phyloP scores from a whole-genome alignment of 1,139 yeast genomes.

The Schwanniomyces etchellsii region DNA sequence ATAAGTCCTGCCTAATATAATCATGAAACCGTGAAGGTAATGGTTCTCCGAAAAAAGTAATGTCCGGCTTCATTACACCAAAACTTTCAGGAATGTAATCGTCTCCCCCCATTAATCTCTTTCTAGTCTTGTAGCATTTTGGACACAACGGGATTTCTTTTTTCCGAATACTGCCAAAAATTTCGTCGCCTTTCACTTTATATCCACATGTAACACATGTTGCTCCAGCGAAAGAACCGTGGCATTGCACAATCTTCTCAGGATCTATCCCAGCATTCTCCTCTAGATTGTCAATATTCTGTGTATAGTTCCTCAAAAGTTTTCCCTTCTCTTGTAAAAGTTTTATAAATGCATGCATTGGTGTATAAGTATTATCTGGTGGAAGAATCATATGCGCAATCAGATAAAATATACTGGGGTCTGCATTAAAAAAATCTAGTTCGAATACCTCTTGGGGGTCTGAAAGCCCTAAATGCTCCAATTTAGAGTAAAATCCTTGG shows the following conservation, averaged over 20 bases:
- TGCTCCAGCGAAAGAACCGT: constrained; percentile 89
- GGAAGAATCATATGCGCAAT: constrained; percentile 86
- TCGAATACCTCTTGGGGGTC: constrained; percentile 95
- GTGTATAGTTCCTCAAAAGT: constrained; percentile 80
- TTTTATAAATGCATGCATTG: constrained; percentile 78
- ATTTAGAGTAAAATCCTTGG: constrained; percentile 72
- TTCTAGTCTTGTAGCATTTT: constrained; percentile 47
- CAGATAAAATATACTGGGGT: constrained; percentile 76
- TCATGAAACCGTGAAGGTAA: constrained; percentile 67
- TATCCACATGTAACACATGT: constrained; percentile 76
- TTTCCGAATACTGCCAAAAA: constrained; percentile 56
- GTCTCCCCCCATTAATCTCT: constrained; percentile 20
- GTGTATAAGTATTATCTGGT: constrained; percentile 65
- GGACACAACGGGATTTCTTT: constrained; percentile 71
- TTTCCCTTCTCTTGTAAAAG: constrained; percentile 73
- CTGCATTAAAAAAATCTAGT: constrained; percentile 61
- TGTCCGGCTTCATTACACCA: constrained; percentile 92
- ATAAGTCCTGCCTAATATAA: constrained; percentile 48
- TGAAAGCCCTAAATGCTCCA: constrained; percentile 61
- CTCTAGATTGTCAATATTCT: constrained; percentile 87
- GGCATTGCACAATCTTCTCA: constrained; percentile 81
- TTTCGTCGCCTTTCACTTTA: constrained; percentile 59
- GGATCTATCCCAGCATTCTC: constrained; percentile 67
- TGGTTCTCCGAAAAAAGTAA: constrained; percentile 90
- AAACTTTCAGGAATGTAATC: constrained; percentile 34